phyloP scores from a whole-genome alignment of 2,329 filamentous ascomycete genomes.

The Diaporthe destruens region DNA sequence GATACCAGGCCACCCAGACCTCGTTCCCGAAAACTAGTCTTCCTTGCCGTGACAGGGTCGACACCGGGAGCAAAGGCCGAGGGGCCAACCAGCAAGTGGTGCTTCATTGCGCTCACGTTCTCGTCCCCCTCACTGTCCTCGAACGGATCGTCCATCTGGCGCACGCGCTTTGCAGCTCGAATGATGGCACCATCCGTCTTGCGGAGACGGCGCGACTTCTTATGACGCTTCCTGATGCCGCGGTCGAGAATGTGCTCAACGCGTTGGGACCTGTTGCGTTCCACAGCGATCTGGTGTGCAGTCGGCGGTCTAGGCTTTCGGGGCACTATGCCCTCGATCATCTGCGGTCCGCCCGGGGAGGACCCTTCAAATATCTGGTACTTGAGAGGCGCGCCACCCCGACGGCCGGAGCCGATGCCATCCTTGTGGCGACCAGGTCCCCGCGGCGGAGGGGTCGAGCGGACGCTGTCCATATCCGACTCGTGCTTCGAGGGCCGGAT shows the following conservation, averaged over 20 bases:
- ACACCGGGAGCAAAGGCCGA: conserved; percentile 41
- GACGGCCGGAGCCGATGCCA: conserved; percentile 52
- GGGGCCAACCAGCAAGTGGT: conserved; percentile 44
- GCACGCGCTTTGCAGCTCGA: conserved; percentile 74
- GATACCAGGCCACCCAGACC: conserved; percentile 75
- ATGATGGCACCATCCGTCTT: conserved; percentile 72
- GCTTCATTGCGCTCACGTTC: conserved; percentile 50
- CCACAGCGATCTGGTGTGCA: conserved; percentile 84
- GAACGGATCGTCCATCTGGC: conserved; percentile 66
- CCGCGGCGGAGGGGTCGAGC: conserved; percentile 65
- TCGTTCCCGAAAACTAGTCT: conserved; percentile 63
- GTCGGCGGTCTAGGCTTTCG: conserved; percentile 81
- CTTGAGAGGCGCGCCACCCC: conserved; percentile 65
- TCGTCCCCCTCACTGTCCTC: conserved; percentile 74
- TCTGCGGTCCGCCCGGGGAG: conserved; percentile 66
- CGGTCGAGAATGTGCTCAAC: conserved; percentile 86
- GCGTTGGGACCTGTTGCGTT: conserved; percentile 80
- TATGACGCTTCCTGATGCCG: conserved; percentile 76
- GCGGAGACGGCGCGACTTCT: conserved; percentile 68
- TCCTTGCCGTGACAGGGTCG: conserved; percentile 41
- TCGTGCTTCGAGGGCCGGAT: conserved; percentile 74
- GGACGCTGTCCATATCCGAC: conserved; percentile 65
- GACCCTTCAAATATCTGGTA: conserved; percentile 72
- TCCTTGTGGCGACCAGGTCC: conserved; percentile 52
- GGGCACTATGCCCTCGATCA: conserved; percentile 67